Evolutionary conservation across 2,329 filamentous ascomycete genomes (phyloP).

Genomic region (Trichoderma arundinaceum): DNA sequence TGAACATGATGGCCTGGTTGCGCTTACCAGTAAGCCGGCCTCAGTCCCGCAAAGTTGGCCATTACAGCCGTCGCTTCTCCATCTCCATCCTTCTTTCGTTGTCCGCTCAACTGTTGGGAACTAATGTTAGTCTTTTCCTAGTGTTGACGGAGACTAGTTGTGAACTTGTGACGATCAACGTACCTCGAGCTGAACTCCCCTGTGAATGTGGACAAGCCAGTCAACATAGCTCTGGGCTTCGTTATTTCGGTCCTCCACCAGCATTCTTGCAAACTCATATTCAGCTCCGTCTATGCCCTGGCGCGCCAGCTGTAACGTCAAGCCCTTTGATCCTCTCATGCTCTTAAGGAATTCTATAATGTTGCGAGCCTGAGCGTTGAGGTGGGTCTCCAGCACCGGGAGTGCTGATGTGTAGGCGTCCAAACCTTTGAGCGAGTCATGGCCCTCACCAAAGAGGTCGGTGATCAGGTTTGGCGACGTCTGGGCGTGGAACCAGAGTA

Average conservation of each 20-base stretch:
- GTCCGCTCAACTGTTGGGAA: constrained; percentile 63
- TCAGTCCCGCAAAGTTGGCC: constrained; percentile 63
- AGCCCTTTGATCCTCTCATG: constrained; percentile 81
- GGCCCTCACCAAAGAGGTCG: constrained; percentile 85
- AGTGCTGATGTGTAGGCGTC: constrained; percentile 82
- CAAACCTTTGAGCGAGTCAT: constrained; percentile 70
- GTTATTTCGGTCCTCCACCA: constrained; percentile 95
- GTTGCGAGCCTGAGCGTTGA: constrained; percentile 95
- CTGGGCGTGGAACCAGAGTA: constrained; percentile 91
- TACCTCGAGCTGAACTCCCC: constrained; percentile 88
- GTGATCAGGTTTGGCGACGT: constrained; percentile 89
- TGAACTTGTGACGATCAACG: constrained; percentile 39
- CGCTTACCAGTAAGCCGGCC: constrained; percentile 64
- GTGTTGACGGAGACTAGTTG: not conserved
- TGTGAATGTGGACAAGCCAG: constrained; percentile 95
- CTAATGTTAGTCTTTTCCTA: not conserved
- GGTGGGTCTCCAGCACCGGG: constrained; percentile 85
- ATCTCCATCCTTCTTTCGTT: constrained; percentile 71
- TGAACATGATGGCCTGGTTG: constrained; percentile 9
- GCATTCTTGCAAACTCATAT: constrained; percentile 89
- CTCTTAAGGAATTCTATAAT: constrained; percentile 84
- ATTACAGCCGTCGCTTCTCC: constrained; percentile 52
- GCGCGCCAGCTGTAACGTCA: constrained; percentile 87
- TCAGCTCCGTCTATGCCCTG: constrained; percentile 95
- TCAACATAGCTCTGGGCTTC: constrained; percentile 98